phyloP scores from a whole-genome alignment of 1,284 basidiomycete species.

The Austroboletus olivaceoglutinosus region DNA sequence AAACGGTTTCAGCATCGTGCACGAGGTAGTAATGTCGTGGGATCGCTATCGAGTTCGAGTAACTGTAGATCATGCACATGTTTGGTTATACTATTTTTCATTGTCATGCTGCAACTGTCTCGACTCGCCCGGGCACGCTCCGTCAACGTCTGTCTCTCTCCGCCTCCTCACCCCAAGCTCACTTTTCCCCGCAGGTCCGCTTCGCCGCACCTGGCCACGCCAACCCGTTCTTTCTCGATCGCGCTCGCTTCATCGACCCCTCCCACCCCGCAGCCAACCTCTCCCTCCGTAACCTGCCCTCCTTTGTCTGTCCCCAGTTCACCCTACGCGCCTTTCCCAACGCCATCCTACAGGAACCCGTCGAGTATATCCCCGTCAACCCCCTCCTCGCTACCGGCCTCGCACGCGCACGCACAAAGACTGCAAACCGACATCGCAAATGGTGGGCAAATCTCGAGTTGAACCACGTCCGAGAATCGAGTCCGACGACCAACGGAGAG shows the following conservation, averaged over 20 bases:
- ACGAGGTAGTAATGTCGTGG: no score
- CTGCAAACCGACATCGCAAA: neutral
- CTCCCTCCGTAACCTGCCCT: constrained; percentile 13
- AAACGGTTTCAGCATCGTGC: no score
- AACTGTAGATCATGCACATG: no score
- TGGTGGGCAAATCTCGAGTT: neutral
- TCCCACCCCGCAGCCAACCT: constrained; percentile 21
- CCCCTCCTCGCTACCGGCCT: constrained; percentile 15
- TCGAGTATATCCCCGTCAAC: constrained; percentile 12
- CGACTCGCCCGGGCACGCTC: neutral
- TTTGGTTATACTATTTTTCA: no score
- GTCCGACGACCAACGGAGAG: neutral
- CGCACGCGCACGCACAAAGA: neutral
- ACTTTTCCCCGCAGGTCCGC: constrained; percentile 3
- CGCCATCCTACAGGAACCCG: constrained; percentile 17
- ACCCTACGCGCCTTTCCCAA: constrained; percentile 29
- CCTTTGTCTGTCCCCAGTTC: constrained; percentile 22
- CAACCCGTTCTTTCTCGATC: constrained; percentile 15
- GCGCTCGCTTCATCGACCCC: constrained; percentile 12
- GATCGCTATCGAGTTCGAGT: no score
- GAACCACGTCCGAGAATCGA: neutral
- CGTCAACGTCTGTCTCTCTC: neutral
- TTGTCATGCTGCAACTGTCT: neutral
- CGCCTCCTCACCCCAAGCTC: neutral
- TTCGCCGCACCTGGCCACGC: constrained; percentile 12